Evolutionary conservation across 2,329 filamentous ascomycete genomes (phyloP), one percentile per base, ranked within the genome.

Genomic region (Hymenoscyphus infarciens): DNA sequence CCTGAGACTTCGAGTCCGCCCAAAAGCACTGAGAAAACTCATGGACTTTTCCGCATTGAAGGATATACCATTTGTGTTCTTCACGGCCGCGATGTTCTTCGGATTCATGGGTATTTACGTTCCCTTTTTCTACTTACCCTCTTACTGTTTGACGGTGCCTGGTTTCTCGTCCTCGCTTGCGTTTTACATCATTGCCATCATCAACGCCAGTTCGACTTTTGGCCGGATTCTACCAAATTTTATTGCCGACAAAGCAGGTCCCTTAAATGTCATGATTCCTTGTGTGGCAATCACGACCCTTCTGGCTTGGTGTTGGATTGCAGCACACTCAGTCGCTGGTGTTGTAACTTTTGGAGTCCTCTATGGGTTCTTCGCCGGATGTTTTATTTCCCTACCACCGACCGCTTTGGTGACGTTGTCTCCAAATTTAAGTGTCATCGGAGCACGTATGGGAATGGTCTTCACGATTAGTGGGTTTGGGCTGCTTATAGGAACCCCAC

Each of bases 341-440:
- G 75, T 91, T 31, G 90, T 89, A 69, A 79, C 77, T 0, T 91
- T 89, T 80, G 77, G 83, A 0, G 76, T 80, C 0, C 78, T 87
- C 61, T 90, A 88, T 70, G 89, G 89, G 1, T 78, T 90, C 56
- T 81, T 81, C 2, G 75, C 72, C 25, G 79, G 79, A 52, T 75
- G 77, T 49, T 74, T 80, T 68, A 74, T 80, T 55, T 72, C 77
- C 0, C 68, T 81, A 35, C 77, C 77, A 5, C 75, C 77, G 0
- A 73, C 77, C 0, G 72, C 73, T 54, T 76, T 81, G 57, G 73
- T 74, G 5, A 68, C 64, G 1, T 67, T 81, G 16, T 80, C 77
- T 0, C 61, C 68, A n/a, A 73, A 81, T 65, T 76, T 76, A 64
- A 68, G 71, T 19, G 76, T 73, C 61, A 70, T 81, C 13, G 80